phyloP scores from a whole-genome alignment of 169 alveolate genomes.

The Theileria luwenshuni region DNA sequence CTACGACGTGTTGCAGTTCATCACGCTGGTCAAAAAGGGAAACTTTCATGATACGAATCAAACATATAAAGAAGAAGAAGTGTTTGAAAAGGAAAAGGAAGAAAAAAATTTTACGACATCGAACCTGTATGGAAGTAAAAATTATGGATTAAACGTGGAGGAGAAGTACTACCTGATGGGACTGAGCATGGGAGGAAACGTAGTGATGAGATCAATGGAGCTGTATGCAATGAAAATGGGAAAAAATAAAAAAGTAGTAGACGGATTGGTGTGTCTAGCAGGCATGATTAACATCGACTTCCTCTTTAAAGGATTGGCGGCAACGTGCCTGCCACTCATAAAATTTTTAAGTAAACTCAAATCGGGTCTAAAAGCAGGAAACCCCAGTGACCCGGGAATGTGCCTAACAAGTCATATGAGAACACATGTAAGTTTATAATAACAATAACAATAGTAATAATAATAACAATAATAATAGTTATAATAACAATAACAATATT shows the following conservation, averaged over 20 bases:
- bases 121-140: constrained; percentile 24
- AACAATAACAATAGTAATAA: not conserved
- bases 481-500: not conserved
- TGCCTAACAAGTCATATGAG: constrained; percentile 15
- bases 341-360: constrained; percentile 26
- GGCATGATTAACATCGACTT: constrained; percentile 69
- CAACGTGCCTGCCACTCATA: constrained; percentile 35
- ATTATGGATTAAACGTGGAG: not conserved
- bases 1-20: constrained; percentile 71
- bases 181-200: constrained; percentile 76
- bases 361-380: constrained; percentile 46
- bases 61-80: not conserved
- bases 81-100: constrained; percentile 10
- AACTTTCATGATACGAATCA: constrained; percentile 45
- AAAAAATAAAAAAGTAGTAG: constrained; percentile 53
- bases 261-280: constrained; percentile 69
- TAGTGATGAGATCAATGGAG: constrained; percentile 59
- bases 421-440: constrained; percentile 4
- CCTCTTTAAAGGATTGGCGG: constrained; percentile 25
- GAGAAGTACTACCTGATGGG: constrained; percentile 70
- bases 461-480: not conserved
- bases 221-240: constrained; percentile 40
- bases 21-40: constrained; percentile 58
- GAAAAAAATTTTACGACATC: constrained; percentile 3
- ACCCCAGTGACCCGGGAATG: not conserved